phyloP scores from a whole-genome alignment of 345 rosid genomes.

The Reutealis trisperma region DNA sequence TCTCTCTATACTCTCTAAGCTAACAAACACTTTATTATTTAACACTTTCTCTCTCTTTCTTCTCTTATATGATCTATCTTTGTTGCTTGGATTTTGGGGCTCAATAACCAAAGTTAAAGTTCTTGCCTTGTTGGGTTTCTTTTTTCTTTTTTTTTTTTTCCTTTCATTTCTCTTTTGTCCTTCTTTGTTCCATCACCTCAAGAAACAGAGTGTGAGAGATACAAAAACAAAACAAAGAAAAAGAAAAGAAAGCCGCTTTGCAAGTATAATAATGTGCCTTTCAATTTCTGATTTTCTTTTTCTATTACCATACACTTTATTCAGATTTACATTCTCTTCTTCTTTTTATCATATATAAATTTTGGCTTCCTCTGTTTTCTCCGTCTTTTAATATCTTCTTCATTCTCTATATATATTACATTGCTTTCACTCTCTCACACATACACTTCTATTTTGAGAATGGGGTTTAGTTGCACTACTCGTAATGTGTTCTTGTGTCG shows the following conservation, averaged over 20 bases:
- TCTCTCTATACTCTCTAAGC: background rate
- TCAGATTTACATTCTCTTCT: background rate
- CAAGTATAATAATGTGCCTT: slow-evolving; percentile 18
- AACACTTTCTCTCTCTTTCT: slow-evolving; percentile 11
- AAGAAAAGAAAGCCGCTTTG: slow-evolving; percentile 11
- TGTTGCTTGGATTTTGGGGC: slow-evolving; percentile 29
- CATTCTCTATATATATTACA: slow-evolving; percentile 4
- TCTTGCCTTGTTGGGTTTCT: slow-evolving; percentile 21
- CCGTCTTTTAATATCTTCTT: background rate
- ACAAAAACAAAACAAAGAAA: slow-evolving; percentile 8
- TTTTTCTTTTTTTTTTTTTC: slow-evolving; percentile 19
- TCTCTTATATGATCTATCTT: slow-evolving; percentile 10
- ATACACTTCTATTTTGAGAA: slow-evolving; percentile 15
- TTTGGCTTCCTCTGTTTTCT: background rate
- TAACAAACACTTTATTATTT: background rate
- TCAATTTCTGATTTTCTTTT: slow-evolving; percentile 36
- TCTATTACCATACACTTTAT: background rate
- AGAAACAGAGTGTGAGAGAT: background rate
- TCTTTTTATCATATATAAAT: background rate
- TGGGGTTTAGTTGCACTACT: slow-evolving; percentile 20
- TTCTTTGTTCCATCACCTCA: slow-evolving; percentile 50
- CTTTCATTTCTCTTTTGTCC: slow-evolving; percentile 36
- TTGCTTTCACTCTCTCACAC: slow-evolving; percentile 1
- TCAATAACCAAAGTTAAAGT: slow-evolving; percentile 31
- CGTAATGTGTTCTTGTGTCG: slow-evolving; percentile 9